Evolutionary conservation across 306 rosid species (phyloP).

Genomic region (Rosa persica): DNA sequence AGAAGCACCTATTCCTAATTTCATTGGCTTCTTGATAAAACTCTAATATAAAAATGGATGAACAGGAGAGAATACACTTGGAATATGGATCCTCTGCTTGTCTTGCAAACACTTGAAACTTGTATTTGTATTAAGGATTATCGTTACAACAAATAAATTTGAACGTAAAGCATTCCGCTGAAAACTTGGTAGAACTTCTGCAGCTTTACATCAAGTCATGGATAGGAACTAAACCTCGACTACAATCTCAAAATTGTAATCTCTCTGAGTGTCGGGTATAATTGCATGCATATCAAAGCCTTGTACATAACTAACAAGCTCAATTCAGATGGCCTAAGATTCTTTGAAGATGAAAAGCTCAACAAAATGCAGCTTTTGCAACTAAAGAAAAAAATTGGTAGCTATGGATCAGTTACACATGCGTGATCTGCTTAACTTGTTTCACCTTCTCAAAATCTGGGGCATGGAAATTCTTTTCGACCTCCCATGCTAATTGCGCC

Average conservation of each 20-base stretch:
- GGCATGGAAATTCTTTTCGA: conserved; percentile 66
- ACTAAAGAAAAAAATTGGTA: background rate
- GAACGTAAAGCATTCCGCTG: background rate
- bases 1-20: too few relatives aligned
- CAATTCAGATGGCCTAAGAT: background rate
- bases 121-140: background rate
- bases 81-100: background rate
- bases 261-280: background rate
- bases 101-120: background rate
- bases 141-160: background rate
- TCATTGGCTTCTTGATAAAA: background rate
- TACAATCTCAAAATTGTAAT: conserved; percentile 7
- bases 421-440: conserved; percentile 56
- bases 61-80: background rate
- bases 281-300: background rate
- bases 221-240: background rate
- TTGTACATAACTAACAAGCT: background rate
- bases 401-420: background rate
- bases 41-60: background rate
- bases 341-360: background rate
- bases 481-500: conserved; percentile 97
- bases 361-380: background rate
- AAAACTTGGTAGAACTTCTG: background rate
- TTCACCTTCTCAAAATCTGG: conserved; percentile 69
- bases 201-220: background rate